Evolutionary conservation across 768 basidiomycete genomes (phyloP).

Genomic region (Sporobolomyces roseus): DNA sequence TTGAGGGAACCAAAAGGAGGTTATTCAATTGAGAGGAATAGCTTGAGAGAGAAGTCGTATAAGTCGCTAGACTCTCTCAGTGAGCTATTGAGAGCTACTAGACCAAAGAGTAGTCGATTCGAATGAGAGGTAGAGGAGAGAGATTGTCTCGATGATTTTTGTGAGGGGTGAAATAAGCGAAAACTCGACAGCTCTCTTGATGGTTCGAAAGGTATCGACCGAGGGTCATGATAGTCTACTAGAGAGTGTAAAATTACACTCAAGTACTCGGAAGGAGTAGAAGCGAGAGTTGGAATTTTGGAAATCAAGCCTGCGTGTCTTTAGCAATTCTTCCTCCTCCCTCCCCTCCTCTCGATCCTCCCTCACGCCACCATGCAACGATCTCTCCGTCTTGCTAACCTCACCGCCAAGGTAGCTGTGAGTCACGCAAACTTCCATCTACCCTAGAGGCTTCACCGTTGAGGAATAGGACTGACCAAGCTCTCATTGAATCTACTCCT

Average conservation of each 20-base stretch:
- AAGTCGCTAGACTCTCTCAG: too few species aligned
- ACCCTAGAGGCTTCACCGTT: background rate
- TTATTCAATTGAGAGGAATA: too few species aligned
- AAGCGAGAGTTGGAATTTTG: background rate
- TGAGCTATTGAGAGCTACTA: too few species aligned
- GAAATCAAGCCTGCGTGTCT: too few species aligned
- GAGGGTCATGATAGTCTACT: background rate
- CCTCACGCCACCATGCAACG: constrained; percentile 31
- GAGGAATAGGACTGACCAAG: constrained; percentile 5
- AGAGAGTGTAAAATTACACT: background rate
- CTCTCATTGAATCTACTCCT: constrained; percentile 5
- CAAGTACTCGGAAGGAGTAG: constrained; percentile 3
- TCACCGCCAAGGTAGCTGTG: constrained; percentile 38
- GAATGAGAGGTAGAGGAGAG: background rate
- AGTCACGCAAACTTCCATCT: background rate
- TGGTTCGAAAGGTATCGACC: background rate
- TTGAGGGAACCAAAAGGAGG: too few species aligned
- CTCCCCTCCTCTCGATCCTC: constrained; percentile 8
- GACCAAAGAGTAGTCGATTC: too few species aligned
- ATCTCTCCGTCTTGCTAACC: constrained; percentile 34
- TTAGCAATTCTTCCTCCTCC: background rate
- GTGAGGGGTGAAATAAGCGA: background rate
- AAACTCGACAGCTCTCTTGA: background rate
- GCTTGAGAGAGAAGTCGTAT: too few species aligned
- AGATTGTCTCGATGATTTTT: background rate